Evolutionary conservation across 192 early-diverging fungal species (phyloP), one percentile per base, ranked within the genome.

Genomic region (Entomortierella lignicola): DNA sequence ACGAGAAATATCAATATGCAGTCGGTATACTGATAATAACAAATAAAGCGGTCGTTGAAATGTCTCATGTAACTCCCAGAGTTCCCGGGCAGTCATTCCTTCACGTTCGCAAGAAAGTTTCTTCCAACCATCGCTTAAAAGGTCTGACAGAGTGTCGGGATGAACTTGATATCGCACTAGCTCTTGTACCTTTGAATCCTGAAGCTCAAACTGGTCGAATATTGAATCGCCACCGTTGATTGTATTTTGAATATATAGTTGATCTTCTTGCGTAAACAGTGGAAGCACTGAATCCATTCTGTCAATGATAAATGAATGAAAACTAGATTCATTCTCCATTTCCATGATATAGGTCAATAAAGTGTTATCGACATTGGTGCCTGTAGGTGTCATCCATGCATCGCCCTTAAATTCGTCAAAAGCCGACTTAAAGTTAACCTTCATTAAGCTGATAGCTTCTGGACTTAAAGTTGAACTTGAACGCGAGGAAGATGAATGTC

Each of bases 271-370:
- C 26, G 6, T 3, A 25, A 29, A 29, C 26, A 54, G 18, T 29
- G 27, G 23, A 27, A 54, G 23, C 3, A 29, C 15, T 6, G 23
- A 54, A 13, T 30, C 23, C 10, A 15, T 3, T 8, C 25, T 3
- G 25, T 37, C 31, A 13, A 63, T 51, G 13, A 63, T 29, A 31
- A 63, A 63, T 21, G 61, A 63, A 6, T 63, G 61, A n/a, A 50
- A 29, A 4, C 18, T 12, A 6, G 61, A 51, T 13, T 63, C 61
- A 15, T 17, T 51, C 21, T 17, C 37, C 30, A 37, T 8, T 6
- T 20, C 56, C 56, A 58, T 58, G 8, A 20, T 50, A 23, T 48
- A 47, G 11, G 61, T 15, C 0, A 12, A 47, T 8, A 63, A 23
- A 15, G 20, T 11, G 18, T 63, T 18, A 51, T 63, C 61, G 15